Conservation (phyloP, 2,329 filamentous ascomycete genomes). For the Bimuria novae-zelandiae region DNA sequence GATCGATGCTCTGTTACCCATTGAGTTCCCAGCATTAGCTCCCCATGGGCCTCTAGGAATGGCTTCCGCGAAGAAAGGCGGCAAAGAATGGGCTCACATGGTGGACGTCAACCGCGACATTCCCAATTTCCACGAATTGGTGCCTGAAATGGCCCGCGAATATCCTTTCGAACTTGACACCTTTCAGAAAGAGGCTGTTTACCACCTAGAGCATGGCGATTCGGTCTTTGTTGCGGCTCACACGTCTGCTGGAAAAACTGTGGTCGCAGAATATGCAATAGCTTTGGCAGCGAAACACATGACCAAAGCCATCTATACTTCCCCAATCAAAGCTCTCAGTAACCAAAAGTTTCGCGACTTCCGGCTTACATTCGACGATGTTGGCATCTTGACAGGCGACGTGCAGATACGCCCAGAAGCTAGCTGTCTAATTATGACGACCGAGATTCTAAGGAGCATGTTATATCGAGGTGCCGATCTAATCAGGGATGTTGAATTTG, state of each 20-base stretch:
- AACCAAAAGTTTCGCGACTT: conserved; percentile 99
- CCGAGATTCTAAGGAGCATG: conserved; percentile 97
- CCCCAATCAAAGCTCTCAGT: conserved; percentile 95
- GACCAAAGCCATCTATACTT: conserved; percentile 99
- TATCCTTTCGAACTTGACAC: conserved; percentile 98
- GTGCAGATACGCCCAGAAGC: conserved; percentile 98
- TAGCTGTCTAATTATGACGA: conserved; percentile 99
- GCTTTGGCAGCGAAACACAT: conserved; percentile 96
- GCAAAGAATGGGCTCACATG: conserved; percentile 96
- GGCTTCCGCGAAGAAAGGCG: conserved; percentile 72
- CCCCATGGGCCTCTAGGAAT: conserved; percentile 77
- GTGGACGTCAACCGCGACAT: conserved; percentile 94
- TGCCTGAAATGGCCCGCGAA: conserved; percentile 93
- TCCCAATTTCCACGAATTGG: conserved; percentile 88
- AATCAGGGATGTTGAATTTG: conserved; percentile 96
- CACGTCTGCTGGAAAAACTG: conserved; percentile 96
- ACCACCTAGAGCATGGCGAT: conserved; percentile 93
- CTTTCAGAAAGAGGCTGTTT: conserved; percentile 98
- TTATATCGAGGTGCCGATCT: conserved; percentile 94
- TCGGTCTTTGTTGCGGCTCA: conserved; percentile 98
- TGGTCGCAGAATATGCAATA: conserved; percentile 97
- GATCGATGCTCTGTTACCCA: conserved; percentile 84
- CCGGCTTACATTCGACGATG: conserved; percentile 85
- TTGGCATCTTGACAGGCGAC: conserved; percentile 95
- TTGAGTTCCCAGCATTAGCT: conserved; percentile 91